Evolutionary conservation across 2,329 filamentous ascomycete species (phyloP).

Genomic region (Fusarium siculi): DNA sequence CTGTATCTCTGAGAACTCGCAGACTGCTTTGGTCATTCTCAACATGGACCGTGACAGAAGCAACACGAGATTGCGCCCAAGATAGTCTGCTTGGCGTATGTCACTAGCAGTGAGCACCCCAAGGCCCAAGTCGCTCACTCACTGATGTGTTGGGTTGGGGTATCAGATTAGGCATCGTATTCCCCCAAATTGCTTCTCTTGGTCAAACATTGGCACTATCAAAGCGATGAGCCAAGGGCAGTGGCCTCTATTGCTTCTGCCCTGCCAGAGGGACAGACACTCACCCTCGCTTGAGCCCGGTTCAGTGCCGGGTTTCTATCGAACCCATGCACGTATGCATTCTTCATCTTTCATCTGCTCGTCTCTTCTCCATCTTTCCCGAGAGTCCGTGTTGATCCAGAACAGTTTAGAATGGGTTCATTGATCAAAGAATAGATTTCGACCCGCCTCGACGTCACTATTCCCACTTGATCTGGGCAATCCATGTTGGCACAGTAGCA

Average conservation of each 20-base stretch:
- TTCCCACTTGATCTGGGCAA: constrained; percentile 2
- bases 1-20: neutral
- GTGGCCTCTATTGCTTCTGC: neutral
- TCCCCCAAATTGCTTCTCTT: constrained; percentile 20
- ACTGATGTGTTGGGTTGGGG: neutral
- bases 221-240: constrained; percentile 1
- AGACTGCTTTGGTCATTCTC: neutral
- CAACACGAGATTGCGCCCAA: constrained; percentile 28
- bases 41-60: neutral
- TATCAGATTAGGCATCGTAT: constrained; percentile 19
- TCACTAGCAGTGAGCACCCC: constrained; percentile 13
- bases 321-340: neutral
- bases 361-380: neutral
- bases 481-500: neutral
- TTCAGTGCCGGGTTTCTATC: neutral
- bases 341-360: neutral
- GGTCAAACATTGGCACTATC: constrained; percentile 11
- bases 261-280: neutral
- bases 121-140: neutral
- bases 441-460: constrained; percentile 21
- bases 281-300: constrained; percentile 1
- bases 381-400: constrained; percentile 11
- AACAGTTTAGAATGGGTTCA: neutral
- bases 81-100: constrained; percentile 29
- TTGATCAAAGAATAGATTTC: neutral